Base-by-base conservation (phyloP, 768 basidiomycete genomes). In the Amanita brunnescens region DNA sequence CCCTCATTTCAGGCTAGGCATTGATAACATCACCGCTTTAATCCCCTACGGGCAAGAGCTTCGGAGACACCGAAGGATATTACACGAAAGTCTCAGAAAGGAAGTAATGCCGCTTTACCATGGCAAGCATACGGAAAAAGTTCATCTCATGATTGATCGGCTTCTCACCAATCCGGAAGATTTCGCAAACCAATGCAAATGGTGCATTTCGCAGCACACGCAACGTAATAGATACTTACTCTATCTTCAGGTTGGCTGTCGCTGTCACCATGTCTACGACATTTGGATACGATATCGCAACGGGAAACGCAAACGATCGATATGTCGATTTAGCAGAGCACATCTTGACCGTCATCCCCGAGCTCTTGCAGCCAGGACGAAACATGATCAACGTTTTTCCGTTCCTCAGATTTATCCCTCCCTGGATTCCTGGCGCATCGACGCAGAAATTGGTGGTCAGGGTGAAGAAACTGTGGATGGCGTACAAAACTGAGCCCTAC, bases 261-360 rank as follows among this genome's bases (percentile, higher is more conserved):
- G 49, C 49, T 10, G 38, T 41, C n/a, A 42, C 6, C 14, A 50
- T 50, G 49, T 37, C 49, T 6, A 41, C 40, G 18, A 32, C 24
- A 6, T 50, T 30, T 41, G 39, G 16, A 5, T 40, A 50, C 23
- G 39, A 41, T 18, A 7, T 50, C 18, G 18, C n/a, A 12, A 12
- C 23, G 0, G 41, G 49, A 13, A 16, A 43, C 21, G 21, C 33
- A 8, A 24, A 16, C 13, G 46, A 47, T 8, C 24, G 21, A 18
- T 50, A 40, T 24, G 49, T 50, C 5, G 13, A 16, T 12, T 14
- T 50, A 6, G 37, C 41, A 2, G 35, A 50, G 13, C 20, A 9
- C 3, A 5, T 33, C 8, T 32, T 33, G 14, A 7, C 16, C 8
- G 33, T n/a, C 2, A 3, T 37, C 7, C 6, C 35, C 0, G 23